Evolutionary conservation across 2,329 filamentous ascomycete species (phyloP).

Genomic region (Sclerotinia spermophila): DNA sequence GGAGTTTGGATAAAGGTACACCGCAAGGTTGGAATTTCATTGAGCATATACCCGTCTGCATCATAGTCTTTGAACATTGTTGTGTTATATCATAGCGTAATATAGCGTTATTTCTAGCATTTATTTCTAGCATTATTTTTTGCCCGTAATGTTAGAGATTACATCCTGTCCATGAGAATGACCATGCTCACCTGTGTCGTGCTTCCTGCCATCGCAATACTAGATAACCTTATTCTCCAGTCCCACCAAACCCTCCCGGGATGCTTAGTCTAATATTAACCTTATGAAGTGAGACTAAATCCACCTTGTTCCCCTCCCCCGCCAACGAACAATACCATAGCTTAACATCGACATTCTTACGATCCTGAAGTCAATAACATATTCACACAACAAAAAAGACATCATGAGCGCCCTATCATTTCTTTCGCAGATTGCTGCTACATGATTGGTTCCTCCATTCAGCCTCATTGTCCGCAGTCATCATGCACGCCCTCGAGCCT

Average conservation of each 20-base stretch:
- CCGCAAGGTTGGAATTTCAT: slow-evolving; percentile 8
- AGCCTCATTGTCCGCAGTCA: neutral
- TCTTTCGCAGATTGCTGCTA: neutral
- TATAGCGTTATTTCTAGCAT: neutral
- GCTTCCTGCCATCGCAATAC: neutral
- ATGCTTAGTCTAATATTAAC: too few species aligned
- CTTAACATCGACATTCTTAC: neutral
- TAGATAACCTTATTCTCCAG: neutral
- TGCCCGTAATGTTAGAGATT: neutral
- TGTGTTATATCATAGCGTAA: neutral
- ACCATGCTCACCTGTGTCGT: neutral
- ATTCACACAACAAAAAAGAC: neutral
- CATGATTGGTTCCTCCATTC: neutral
- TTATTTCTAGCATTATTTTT: neutral
- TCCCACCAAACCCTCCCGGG: neutral
- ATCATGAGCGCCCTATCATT: neutral
- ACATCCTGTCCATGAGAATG: neutral
- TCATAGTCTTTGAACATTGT: neutral
- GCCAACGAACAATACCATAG: neutral
- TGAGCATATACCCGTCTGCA: neutral
- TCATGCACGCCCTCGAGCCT: slow-evolving; percentile 2
- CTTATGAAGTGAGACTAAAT: neutral
- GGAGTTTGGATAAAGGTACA: slow-evolving; percentile 19
- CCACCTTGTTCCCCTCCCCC: too few species aligned
- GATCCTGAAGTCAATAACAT: neutral